Evolutionary conservation across 2,329 filamentous ascomycete species (phyloP), one percentile per base, ranked within the genome.

Genomic region (Colletotrichum gigasporum): DNA sequence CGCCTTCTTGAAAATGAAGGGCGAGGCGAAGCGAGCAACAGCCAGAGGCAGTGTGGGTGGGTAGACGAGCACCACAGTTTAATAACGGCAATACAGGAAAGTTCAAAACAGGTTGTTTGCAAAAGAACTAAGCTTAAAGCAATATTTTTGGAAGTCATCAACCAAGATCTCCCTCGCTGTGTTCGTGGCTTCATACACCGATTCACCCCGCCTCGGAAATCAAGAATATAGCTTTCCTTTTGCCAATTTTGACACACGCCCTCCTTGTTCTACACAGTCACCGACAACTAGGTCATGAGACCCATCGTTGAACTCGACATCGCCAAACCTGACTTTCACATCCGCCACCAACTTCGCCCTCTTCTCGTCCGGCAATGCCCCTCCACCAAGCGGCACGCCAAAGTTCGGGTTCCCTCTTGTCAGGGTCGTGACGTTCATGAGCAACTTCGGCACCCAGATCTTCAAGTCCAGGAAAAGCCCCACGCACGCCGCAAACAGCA

Each of bases 241-340:
- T n/a, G n/a, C n/a, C n/a, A 53, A 26, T n/a, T 26, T 53, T 5
- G 5, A n/a, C 4, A 55, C 52, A 9, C 18, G 52, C 32, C 52
- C 52, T 22, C 52, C 52, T 12, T 34, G 10, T 26, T 55, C 52
- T 2, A 16, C 26, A 8, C 52, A 55, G 6, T 44, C 39, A 3
- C 37, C 52, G 28, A 55, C 34, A 14, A 44, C 37, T 26, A 55
- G 9, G 18, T 55, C 52, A 20, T 30, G 37, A 16, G 26, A 22
- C 14, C 5, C 39, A 6, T 42, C 37, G 18, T 12, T 37, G 10
- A 22, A n/a, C 26, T 55, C 18, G 16, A 26, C 37, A 34, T 55
- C 52, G n/a, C 52, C 52, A 34, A 55, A 55, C 14, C 52, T 44
- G 8, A 55, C 52, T 14, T 32, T 44, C 18, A 55, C 26, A 26